These are phyloP conservation scores for Chondrostereum purpureum DNA, from an alignment of 1,284 basidiomycete species.

Conservation along the genomic window DNA sequence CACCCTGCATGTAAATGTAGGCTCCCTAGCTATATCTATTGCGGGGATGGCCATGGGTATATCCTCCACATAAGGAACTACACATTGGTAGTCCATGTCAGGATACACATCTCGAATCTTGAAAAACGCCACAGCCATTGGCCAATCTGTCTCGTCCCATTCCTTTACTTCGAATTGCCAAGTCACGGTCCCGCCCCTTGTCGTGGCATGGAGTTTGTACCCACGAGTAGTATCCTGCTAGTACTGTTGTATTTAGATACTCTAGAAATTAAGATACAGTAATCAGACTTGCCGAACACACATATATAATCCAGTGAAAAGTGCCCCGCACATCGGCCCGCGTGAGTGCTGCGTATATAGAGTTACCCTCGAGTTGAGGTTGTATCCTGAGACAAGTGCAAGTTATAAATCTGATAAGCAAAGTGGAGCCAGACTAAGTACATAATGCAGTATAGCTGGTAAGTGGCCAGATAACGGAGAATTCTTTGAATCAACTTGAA, in stretches of 20 bases:
- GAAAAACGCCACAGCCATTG: slow-evolving; percentile 6
- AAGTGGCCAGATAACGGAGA: no score
- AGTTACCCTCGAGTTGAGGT: no score
- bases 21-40: slow-evolving; percentile 5
- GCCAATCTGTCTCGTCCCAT: slow-evolving; percentile 7
- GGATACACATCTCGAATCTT: slow-evolving; percentile 13
- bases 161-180: slow-evolving; percentile 8
- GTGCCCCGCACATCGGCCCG: slow-evolving; percentile 1
- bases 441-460: no score
- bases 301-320: slow-evolving; percentile 7
- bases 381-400: no score
- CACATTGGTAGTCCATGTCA: slow-evolving; percentile 8
- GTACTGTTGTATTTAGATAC: background rate
- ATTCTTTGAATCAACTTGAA: no score
- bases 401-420: no score
- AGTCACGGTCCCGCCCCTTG: background rate
- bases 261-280: background rate
- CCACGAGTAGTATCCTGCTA: slow-evolving; percentile 3
- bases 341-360: slow-evolving; percentile 5
- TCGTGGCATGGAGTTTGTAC: slow-evolving; percentile 8
- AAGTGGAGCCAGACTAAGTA: no score
- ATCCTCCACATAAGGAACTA: slow-evolving; percentile 10
- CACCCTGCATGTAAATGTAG: slow-evolving; percentile 11
- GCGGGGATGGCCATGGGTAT: slow-evolving; percentile 12
- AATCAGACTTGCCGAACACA: slow-evolving; percentile 2